Conservation (phyloP, 148 eudicot genomes). For the Drosera capensis region DNA sequence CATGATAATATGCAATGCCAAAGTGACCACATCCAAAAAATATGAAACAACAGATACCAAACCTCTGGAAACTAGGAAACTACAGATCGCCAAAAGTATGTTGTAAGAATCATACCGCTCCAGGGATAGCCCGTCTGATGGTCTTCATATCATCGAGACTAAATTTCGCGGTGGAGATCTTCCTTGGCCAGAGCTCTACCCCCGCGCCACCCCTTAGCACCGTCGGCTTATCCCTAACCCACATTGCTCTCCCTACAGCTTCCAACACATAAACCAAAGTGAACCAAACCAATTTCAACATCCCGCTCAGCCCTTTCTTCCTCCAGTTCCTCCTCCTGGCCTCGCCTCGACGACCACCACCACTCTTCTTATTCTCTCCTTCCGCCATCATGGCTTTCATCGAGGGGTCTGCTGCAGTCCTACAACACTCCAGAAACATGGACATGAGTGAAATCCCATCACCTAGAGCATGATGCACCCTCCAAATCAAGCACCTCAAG, state of each 20-base stretch:
- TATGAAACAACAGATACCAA: no score
- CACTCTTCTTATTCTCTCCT: neutral
- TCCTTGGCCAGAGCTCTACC: constrained; percentile 74
- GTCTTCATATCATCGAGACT: constrained; percentile 47
- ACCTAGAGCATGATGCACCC: constrained; percentile 66
- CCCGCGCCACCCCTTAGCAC: constrained; percentile 63
- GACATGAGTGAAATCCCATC: constrained; percentile 73
- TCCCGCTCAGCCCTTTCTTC: constrained; percentile 13
- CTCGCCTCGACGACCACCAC: constrained; percentile 10
- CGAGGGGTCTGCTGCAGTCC: no score
- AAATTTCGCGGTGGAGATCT: constrained; percentile 47
- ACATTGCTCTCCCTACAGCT: constrained; percentile 28
- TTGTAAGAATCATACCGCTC: constrained; percentile 33
- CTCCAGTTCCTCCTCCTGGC: constrained; percentile 9
- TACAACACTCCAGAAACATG: constrained; percentile 26
- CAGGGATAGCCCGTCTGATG: constrained; percentile 31
- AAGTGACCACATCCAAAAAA: no score
- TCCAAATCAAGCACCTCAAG: constrained; percentile 28
- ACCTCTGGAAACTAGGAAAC: neutral
- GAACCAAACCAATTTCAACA: constrained; percentile 26
- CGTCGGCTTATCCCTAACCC: constrained; percentile 39
- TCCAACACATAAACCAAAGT: constrained; percentile 26
- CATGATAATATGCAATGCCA: no score
- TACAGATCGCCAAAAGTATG: neutral
- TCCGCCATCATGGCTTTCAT: neutral